Conservation (phyloP, 2,329 filamentous ascomycete species). For the Exophiala lecanii-corni region DNA sequence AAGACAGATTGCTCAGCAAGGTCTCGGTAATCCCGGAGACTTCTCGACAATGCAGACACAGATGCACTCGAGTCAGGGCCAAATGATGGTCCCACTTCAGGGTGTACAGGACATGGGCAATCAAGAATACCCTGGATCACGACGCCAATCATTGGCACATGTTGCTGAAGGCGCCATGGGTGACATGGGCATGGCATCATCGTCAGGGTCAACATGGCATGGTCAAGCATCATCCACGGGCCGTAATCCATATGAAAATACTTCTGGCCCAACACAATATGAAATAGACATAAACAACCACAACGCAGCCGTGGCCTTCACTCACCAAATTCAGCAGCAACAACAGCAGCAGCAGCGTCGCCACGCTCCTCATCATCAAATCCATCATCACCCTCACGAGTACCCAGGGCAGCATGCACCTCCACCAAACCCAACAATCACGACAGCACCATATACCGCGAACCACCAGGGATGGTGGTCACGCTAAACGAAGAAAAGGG, state of each 20-base stretch:
- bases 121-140: neutral
- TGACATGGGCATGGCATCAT: neutral
- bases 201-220: neutral
- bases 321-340: neutral
- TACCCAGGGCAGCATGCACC: constrained; percentile 1
- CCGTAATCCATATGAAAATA: neutral
- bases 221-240: neutral
- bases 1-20: constrained; percentile 4
- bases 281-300: neutral
- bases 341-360: neutral
- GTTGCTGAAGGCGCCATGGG: neutral
- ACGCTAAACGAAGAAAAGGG: neutral
- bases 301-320: neutral
- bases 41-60: neutral
- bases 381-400: constrained; percentile 2
- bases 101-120: neutral
- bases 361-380: neutral
- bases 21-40: neutral
- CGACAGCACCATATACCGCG: constrained; percentile 9
- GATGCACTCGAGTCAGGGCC: neutral
- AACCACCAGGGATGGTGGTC: constrained; percentile 1
- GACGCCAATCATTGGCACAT: constrained; percentile 1
- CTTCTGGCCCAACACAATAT: neutral
- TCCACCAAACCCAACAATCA: constrained; percentile 5
- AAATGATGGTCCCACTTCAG: neutral